phyloP scores from a whole-genome alignment of 2,329 filamentous ascomycete species.

The Penicillium brasilianum region DNA sequence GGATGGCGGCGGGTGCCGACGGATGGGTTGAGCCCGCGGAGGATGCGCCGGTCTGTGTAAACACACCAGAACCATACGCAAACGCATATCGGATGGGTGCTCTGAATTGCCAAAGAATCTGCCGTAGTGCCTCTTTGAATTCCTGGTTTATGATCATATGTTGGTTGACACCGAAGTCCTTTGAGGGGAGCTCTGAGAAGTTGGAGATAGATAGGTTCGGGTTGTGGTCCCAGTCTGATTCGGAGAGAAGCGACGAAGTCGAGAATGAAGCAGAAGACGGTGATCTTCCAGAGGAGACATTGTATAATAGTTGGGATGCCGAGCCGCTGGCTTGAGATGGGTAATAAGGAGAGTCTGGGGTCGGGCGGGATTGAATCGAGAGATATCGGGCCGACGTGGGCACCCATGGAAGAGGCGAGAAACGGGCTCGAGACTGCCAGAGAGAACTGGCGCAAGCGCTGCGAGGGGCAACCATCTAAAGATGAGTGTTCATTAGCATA shows the following conservation, averaged over 20 bases:
- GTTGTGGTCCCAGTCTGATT: constrained; percentile 75
- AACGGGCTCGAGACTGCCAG: constrained; percentile 28
- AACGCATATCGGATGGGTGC: constrained; percentile 96
- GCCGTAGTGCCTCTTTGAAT: constrained; percentile 86
- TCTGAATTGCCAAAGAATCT: constrained; percentile 87
- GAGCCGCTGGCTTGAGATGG: constrained; percentile 22
- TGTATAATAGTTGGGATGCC: constrained; percentile 25
- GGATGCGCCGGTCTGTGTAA: constrained; percentile 70
- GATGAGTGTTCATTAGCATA: constrained; percentile 18
- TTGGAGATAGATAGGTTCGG: constrained; percentile 72
- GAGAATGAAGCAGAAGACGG: constrained; percentile 39
- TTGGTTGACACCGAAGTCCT: constrained; percentile 91
- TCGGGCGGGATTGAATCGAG: constrained; percentile 36
- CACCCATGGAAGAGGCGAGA: constrained; percentile 25
- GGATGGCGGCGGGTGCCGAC: constrained; percentile 77
- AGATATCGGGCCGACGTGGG: constrained; percentile 34
- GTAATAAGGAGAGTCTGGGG: constrained; percentile 26
- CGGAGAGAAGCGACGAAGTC: constrained; percentile 35
- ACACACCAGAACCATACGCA: constrained; percentile 96
- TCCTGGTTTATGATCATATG: constrained; percentile 95
- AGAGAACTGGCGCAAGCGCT: constrained; percentile 29
- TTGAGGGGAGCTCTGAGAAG: constrained; percentile 76
- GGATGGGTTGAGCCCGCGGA: constrained; percentile 65
- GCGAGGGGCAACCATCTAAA: constrained; percentile 32
- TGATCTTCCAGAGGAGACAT: constrained; percentile 19